Evolutionary conservation across 305 asterid species (phyloP).

Genomic region (Fraxinus nigra): DNA sequence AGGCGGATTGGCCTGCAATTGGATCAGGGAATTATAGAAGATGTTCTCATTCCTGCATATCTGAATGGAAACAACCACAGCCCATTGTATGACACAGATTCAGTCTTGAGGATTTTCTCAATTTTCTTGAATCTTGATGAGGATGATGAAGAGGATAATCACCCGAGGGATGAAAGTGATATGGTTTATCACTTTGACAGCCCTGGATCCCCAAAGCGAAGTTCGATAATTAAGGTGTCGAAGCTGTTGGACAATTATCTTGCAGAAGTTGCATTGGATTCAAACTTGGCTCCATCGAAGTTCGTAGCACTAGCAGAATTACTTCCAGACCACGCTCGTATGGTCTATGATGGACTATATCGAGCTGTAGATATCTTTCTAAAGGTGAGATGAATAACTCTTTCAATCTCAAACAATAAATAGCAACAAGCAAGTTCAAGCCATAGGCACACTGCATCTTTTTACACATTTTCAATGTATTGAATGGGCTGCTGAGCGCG

Average conservation of each 20-base stretch:
- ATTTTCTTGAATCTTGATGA: conserved; percentile 79
- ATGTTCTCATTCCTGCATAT: conserved; percentile 62
- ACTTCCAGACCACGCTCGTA: conserved; percentile 92
- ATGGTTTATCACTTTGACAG: conserved; percentile 76
- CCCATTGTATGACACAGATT: conserved; percentile 69
- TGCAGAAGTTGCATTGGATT: conserved; percentile 76
- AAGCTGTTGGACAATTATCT: conserved; percentile 75
- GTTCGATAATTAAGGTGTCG: conserved; percentile 79
- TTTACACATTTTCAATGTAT: neutral
- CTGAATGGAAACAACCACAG: conserved; percentile 53
- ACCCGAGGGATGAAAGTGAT: conserved; percentile 56
- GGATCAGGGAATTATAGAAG: conserved; percentile 89
- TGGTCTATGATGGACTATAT: conserved; percentile 68
- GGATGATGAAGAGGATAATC: conserved; percentile 67
- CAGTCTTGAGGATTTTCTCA: conserved; percentile 73
- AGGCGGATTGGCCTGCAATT: conserved; percentile 79
- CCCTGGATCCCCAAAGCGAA: conserved; percentile 89
- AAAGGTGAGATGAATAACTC: conserved; percentile 52
- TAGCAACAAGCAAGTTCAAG: neutral
- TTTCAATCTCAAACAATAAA: neutral
- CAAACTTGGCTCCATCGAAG: conserved; percentile 68
- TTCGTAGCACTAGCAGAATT: conserved; percentile 66
- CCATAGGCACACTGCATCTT: neutral
- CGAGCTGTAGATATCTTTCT: conserved; percentile 90
- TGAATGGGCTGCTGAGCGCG: neutral